Base-by-base conservation (phyloP, 2,329 filamentous ascomycete species). In the Fusarium keratoplasticum region DNA sequence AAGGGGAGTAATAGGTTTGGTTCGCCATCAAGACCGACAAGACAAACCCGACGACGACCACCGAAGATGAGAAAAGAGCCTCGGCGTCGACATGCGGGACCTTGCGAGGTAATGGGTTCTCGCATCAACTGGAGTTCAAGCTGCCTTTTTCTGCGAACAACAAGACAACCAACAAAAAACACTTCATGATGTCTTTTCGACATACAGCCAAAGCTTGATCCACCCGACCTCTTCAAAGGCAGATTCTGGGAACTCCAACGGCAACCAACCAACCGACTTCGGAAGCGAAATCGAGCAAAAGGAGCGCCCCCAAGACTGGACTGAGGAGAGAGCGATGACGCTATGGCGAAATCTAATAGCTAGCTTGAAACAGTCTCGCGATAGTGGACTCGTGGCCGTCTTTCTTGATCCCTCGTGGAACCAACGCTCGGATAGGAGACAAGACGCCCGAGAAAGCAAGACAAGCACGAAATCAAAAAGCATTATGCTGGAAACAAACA, bases 321-420 rank as follows among this genome's bases (percentile, higher is more conserved):
- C 77, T 77, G 74, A 79, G 77, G 78, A 61, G 75, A 79, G 79
- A 80, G 79, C 79, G 78, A 80, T 77, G 76, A 80, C 75, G 79
- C 79, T 80, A 80, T 80, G 76, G 79, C 78, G 79, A 80, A 80
- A 80, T 80, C 78, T 79, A 80, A 80, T 80, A 80, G 79, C 79
- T 79, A 80, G 79, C 79, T 80, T 80, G 79, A 78, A 80, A 80
- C 73, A 79, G 78, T 80, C 78, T 80, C 76, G 67, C 76, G 71
- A 76, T 78, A 78, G 77, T 79, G 77, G 77, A 76, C 73, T 78
- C 73, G 74, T 77, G 66, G 73, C 68, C 69, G 67, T 64, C 72
- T 61, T 71, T 71, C 67, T 70, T 74, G 64, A 67, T 77, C 73
- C 73, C 63, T 75, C 75, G 75, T 67, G 74, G 73, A 77, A 71